A percentile compares a stretch with the other conserved stretches of the same genome.
Conservation (phyloP, 2,329 filamentous ascomycete species). For the Colletotrichum coccodes region DNA sequence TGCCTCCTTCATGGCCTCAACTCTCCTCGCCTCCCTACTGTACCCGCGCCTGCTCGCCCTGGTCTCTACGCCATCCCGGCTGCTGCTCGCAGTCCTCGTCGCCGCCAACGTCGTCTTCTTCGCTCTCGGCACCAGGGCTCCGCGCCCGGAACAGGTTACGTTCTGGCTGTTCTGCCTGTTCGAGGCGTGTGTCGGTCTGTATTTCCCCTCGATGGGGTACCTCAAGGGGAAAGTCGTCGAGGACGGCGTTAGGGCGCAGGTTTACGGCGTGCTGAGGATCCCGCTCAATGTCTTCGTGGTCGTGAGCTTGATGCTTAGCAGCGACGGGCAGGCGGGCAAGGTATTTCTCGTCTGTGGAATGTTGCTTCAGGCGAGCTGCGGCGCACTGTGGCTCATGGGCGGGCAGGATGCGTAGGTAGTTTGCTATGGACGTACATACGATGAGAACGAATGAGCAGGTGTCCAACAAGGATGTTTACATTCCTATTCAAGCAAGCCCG, state of each 20-base stretch:
- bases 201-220: constrained; percentile 64
- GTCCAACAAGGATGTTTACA: neutral
- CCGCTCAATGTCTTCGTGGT: constrained; percentile 69
- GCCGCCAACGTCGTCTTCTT: constrained; percentile 49
- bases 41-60: constrained; percentile 45
- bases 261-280: constrained; percentile 64
- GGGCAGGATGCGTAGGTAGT: constrained; percentile 14
- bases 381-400: constrained; percentile 38
- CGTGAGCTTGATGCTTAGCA: constrained; percentile 52
- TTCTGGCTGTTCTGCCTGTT: constrained; percentile 67
- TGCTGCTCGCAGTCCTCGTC: constrained; percentile 51
- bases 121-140: constrained; percentile 39
- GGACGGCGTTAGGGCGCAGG: constrained; percentile 60
- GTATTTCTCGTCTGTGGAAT: constrained; percentile 45
- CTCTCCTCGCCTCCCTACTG: constrained; percentile 66
- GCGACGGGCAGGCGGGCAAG: constrained; percentile 38
- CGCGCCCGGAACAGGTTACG: constrained; percentile 50
- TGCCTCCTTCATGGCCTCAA: constrained; percentile 67
- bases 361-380: constrained; percentile 41
- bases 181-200: constrained; percentile 64
- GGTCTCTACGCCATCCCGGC: constrained; percentile 27
- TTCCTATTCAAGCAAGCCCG: neutral
- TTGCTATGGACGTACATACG: no score
- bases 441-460: neutral
- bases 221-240: constrained; percentile 63